Percentiles rank a stretch among this genome's conserved stretches.
phyloP scores from a whole-genome alignment of 495 filamentous ascomycete genomes.

The Recurvomyces mirabilis region DNA sequence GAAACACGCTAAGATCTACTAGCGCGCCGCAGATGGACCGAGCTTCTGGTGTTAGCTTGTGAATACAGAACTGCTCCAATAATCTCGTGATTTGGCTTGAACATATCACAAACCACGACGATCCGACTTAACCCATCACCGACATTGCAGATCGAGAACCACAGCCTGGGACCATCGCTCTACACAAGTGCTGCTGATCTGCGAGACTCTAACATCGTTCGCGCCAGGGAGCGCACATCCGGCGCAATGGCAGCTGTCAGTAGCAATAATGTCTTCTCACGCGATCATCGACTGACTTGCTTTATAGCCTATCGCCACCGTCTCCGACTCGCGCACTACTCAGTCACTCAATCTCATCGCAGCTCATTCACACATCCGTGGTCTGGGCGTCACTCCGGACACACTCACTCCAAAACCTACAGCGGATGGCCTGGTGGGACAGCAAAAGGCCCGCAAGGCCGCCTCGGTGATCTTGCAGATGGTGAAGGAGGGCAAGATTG shows the following conservation, averaged over 20 bases:
- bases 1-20: not conserved
- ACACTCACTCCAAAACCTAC: constrained; percentile 72
- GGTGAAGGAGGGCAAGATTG: constrained; percentile 97
- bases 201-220: too few relatives aligned
- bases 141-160: not conserved
- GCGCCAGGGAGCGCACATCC: too few relatives aligned
- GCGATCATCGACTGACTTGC: not conserved
- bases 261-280: not conserved
- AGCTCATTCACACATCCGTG: constrained; percentile 94
- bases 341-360: constrained; percentile 92
- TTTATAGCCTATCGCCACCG: constrained; percentile 70
- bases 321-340: constrained; percentile 88
- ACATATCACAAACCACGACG: too few relatives aligned
- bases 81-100: too few relatives aligned
- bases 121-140: not conserved
- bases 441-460: constrained; percentile 91
- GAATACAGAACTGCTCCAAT: too few relatives aligned
- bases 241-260: not conserved
- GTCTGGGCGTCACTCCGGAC: constrained; percentile 84
- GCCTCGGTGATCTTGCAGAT: constrained; percentile 93
- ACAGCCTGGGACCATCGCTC: not conserved
- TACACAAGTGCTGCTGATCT: too few relatives aligned
- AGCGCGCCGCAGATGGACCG: not conserved
- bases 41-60: too few relatives aligned
- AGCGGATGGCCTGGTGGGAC: constrained; percentile 95